Conservation (phyloP, 1,139 yeast genomes). For the Scheffersomyces insectosa region DNA sequence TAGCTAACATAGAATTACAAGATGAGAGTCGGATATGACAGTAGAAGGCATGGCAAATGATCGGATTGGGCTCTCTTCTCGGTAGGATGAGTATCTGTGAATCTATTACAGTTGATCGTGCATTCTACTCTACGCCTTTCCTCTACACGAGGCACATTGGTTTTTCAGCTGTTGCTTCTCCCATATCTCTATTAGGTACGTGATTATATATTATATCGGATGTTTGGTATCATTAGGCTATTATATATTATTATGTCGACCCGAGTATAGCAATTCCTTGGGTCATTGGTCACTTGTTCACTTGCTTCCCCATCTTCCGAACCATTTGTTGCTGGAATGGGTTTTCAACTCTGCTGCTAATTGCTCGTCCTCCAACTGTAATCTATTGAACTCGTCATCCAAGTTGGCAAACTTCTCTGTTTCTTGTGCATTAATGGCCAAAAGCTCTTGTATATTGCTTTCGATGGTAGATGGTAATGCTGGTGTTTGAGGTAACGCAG, state of each 20-base stretch:
- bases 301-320: slow-evolving; percentile 27
- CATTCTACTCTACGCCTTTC: too few species aligned
- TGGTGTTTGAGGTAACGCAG: slow-evolving; percentile 28
- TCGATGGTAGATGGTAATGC: slow-evolving; percentile 45
- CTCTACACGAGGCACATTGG: too few species aligned
- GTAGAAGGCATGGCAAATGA: too few species aligned
- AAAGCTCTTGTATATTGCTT: slow-evolving; percentile 47
- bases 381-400: slow-evolving; percentile 46
- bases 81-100: too few species aligned
- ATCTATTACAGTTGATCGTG: too few species aligned
- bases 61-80: too few species aligned
- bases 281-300: neutral
- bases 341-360: slow-evolving; percentile 29
- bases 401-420: slow-evolving; percentile 54
- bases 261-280: neutral
- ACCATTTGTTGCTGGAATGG: slow-evolving; percentile 33
- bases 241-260: slow-evolving; percentile 9
- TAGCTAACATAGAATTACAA: too few species aligned
- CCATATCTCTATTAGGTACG: neutral
- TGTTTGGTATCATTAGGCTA: neutral
- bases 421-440: slow-evolving; percentile 55
- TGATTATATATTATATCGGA: neutral
- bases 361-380: slow-evolving; percentile 28
- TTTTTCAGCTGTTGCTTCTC: too few species aligned
- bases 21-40: too few species aligned